phyloP scores from a whole-genome alignment of 2,329 filamentous ascomycete genomes.

The Monosporascus sp. region DNA sequence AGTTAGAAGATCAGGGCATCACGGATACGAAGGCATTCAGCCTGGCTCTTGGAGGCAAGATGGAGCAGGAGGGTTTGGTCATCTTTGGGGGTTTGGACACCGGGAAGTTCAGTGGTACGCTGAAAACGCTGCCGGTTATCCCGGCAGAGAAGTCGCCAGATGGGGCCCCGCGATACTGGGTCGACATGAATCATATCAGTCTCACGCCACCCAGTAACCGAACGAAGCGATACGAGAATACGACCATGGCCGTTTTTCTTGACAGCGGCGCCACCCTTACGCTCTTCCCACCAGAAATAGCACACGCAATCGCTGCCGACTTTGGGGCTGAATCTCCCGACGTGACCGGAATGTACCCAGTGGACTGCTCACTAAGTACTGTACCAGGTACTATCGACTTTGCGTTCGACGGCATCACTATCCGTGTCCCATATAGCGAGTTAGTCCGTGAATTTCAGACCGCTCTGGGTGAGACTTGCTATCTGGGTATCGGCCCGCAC shows the following conservation, averaged over 20 bases:
- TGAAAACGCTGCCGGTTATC: conserved; percentile 57
- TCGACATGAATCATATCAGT: conserved; percentile 39
- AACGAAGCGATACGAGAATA: conserved; percentile 29
- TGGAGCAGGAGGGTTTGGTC: conserved; percentile 55
- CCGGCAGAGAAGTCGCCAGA: conserved; percentile 50
- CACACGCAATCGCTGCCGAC: conserved; percentile 41
- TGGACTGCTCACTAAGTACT: conserved; percentile 38
- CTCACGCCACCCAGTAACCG: conserved; percentile 33
- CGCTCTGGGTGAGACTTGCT: conserved; percentile 31
- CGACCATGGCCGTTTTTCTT: conserved; percentile 53
- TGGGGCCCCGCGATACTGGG: conserved; percentile 46
- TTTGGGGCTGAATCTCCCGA: conserved; percentile 38
- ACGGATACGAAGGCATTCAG: conserved; percentile 60
- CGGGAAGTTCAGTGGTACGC: conserved; percentile 54
- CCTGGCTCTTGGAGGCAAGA: conserved; percentile 58
- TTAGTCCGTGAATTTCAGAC: conserved; percentile 34
- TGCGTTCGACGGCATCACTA: conserved; percentile 40
- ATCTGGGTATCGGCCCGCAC: conserved; percentile 44
- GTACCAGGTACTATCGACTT: conserved; percentile 42
- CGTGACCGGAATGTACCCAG: conserved; percentile 37
- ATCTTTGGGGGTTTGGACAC: conserved; percentile 65
- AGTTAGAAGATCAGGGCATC: conserved; percentile 42
- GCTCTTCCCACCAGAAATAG: conserved; percentile 55
- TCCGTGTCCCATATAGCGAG: conserved; percentile 45
- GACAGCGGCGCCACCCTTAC: conserved; percentile 67